Conservation (phyloP, 345 rosid genomes). For the Rhodomyrtus tomentosa region DNA sequence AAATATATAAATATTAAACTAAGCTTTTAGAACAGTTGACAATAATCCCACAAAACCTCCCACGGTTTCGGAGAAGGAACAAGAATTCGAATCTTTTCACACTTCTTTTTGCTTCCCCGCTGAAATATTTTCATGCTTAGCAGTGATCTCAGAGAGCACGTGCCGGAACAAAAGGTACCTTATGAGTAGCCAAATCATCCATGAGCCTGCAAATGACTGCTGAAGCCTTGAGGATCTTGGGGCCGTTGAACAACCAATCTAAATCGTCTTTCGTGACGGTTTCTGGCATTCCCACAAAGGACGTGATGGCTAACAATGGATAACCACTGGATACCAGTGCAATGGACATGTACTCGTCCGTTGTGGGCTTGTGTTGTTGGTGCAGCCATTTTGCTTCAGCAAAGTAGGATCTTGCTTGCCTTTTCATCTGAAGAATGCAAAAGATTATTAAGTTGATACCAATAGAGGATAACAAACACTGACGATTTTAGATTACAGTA, state of each 20-base stretch:
- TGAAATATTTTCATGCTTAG: too few relatives aligned
- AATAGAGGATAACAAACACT: background rate
- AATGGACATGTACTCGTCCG: background rate
- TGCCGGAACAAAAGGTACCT: background rate
- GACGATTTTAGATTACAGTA: background rate
- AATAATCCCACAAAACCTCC: too few relatives aligned
- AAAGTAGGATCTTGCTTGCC: background rate
- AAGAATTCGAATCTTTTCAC: too few relatives aligned
- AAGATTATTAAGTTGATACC: background rate
- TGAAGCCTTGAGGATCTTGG: conserved; percentile 1
- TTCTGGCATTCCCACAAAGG: conserved; percentile 5
- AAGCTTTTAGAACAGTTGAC: too few relatives aligned
- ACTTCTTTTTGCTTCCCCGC: too few relatives aligned
- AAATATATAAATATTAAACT: too few relatives aligned
- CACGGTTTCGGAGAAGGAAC: too few relatives aligned
- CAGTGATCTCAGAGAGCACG: too few relatives aligned
- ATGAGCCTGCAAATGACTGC: conserved; percentile 1
- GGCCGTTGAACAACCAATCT: conserved; percentile 5
- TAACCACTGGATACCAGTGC: background rate
- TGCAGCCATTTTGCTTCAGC: conserved; percentile 1
- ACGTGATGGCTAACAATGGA: background rate
- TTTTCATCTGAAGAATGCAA: background rate
- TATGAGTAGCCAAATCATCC: conserved; percentile 11
- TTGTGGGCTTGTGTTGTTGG: background rate
- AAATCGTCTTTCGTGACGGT: conserved; percentile 2